Evolutionary conservation across 2,329 filamentous ascomycete species (phyloP).

Genomic region (Zymoseptoria crescenta): DNA sequence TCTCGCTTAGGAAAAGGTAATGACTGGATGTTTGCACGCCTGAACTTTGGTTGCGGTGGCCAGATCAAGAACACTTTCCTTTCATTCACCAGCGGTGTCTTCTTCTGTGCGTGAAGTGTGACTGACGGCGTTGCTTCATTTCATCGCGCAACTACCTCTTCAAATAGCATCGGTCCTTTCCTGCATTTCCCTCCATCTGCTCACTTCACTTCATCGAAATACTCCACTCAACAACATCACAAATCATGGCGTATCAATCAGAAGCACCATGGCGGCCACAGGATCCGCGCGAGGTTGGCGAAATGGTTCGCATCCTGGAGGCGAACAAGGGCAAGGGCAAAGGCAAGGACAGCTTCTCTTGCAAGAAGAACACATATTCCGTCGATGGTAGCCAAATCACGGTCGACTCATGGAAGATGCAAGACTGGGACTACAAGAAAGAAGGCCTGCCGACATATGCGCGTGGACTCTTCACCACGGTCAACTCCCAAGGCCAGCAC

Average conservation of each 20-base stretch:
- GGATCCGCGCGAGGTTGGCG: conserved; percentile 57
- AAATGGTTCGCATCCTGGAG: conserved; percentile 59
- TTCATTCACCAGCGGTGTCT: not conserved
- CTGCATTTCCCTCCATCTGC: not conserved
- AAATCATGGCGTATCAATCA: conserved; percentile 45
- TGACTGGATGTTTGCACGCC: not conserved
- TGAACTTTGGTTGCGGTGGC: not conserved
- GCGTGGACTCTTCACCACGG: conserved; percentile 85
- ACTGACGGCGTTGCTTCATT: not conserved
- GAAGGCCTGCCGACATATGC: conserved; percentile 81
- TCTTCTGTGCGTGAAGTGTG: not conserved
- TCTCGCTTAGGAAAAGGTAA: not conserved
- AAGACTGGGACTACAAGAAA: conserved; percentile 95
- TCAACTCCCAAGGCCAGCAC: conserved; percentile 52
- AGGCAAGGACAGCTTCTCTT: conserved; percentile 53
- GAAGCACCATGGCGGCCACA: conserved; percentile 59
- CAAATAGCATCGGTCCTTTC: not conserved
- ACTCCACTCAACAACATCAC: not conserved
- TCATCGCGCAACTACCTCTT: not conserved
- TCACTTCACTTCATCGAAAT: not conserved
- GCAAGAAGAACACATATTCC: conserved; percentile 71
- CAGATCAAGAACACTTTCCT: not conserved
- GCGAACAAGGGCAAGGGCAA: conserved; percentile 46
- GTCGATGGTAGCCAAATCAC: conserved; percentile 58
- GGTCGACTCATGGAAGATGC: conserved; percentile 87